Conservation (phyloP, 2,329 filamentous ascomycete genomes). For the Phyllosticta citrichinensis region DNA sequence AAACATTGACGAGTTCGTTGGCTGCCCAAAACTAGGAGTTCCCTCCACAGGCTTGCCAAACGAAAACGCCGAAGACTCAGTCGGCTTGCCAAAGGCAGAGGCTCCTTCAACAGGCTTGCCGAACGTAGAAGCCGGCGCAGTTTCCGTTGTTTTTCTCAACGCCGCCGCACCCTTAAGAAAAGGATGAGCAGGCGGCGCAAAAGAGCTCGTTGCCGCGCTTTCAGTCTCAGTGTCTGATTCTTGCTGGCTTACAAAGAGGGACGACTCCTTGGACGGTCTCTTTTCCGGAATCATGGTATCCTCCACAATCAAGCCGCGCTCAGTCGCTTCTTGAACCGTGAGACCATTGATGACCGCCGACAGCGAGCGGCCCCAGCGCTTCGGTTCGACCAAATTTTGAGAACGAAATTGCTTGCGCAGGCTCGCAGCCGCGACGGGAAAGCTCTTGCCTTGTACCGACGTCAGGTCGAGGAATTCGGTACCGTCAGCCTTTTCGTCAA, state of each 20-base stretch:
- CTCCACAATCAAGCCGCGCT: slow-evolving; percentile 39
- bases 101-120: too few relatives aligned
- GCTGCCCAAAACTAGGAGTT: neutral
- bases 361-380: slow-evolving; percentile 46
- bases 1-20: neutral
- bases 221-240: slow-evolving; percentile 16
- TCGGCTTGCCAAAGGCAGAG: neutral
- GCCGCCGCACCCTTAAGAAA: neutral
- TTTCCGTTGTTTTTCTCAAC: too few relatives aligned
- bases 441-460: slow-evolving; percentile 30
- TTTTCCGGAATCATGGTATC: slow-evolving; percentile 19
- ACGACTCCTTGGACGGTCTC: slow-evolving; percentile 19
- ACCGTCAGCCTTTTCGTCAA: slow-evolving; percentile 37
- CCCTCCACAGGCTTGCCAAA: neutral
- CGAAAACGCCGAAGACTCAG: neutral
- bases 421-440: slow-evolving; percentile 20
- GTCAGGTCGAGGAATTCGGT: slow-evolving; percentile 44
- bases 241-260: slow-evolving; percentile 20
- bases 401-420: slow-evolving; percentile 44
- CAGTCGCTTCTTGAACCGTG: slow-evolving; percentile 40
- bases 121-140: too few relatives aligned
- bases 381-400: slow-evolving; percentile 45
- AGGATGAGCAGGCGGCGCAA: neutral
- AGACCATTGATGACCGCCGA: slow-evolving; percentile 49
- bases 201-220: neutral